Percentiles rank a stretch among this genome's conserved stretches.
Conservation (phyloP, 352 stramenopile species). For the Globisporangium cylindrosporum region DNA sequence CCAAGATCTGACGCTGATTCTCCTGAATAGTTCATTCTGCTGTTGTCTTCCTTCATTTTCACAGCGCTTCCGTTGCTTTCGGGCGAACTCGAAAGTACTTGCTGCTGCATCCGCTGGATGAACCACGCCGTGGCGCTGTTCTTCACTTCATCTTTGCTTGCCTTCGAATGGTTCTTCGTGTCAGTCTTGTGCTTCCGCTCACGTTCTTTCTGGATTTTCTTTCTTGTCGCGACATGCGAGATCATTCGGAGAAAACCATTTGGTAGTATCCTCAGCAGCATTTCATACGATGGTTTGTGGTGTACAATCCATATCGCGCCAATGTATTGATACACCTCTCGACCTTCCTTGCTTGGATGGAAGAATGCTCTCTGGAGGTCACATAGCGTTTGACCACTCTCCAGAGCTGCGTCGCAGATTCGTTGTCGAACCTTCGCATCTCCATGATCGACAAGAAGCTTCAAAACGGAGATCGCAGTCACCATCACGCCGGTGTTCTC, state of each 20-base stretch:
- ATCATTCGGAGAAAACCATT: slow-evolving; percentile 80
- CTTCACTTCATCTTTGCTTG: slow-evolving; percentile 21
- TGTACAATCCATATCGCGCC: slow-evolving; percentile 74
- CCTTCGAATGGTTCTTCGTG: slow-evolving; percentile 23
- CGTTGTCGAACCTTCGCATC: slow-evolving; percentile 50
- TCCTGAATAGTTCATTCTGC: slow-evolving; percentile 65
- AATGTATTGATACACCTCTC: slow-evolving; percentile 74
- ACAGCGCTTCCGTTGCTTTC: slow-evolving; percentile 21
- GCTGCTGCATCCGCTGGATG: slow-evolving; percentile 64
- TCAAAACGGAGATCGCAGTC: slow-evolving; percentile 56
- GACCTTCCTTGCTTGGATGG: slow-evolving; percentile 45
- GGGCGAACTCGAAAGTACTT: slow-evolving; percentile 44
- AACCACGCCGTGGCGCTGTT: slow-evolving; percentile 44
- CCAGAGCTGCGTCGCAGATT: slow-evolving; percentile 73
- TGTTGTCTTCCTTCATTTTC: slow-evolving; percentile 46
- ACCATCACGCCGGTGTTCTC: slow-evolving; percentile 57
- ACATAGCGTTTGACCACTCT: slow-evolving; percentile 53
- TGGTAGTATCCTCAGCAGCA: slow-evolving; percentile 61
- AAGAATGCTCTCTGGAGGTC: slow-evolving; percentile 74
- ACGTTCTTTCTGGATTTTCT: slow-evolving; percentile 58
- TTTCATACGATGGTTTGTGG: slow-evolving; percentile 69
- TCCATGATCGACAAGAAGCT: slow-evolving; percentile 69
- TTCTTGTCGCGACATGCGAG: slow-evolving; percentile 49
- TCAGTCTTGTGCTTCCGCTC: slow-evolving; percentile 31
- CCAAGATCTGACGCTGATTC: slow-evolving; percentile 70